Evolutionary conservation across 352 stramenopile species (phyloP).

Genomic region (Pythium coloratum): DNA sequence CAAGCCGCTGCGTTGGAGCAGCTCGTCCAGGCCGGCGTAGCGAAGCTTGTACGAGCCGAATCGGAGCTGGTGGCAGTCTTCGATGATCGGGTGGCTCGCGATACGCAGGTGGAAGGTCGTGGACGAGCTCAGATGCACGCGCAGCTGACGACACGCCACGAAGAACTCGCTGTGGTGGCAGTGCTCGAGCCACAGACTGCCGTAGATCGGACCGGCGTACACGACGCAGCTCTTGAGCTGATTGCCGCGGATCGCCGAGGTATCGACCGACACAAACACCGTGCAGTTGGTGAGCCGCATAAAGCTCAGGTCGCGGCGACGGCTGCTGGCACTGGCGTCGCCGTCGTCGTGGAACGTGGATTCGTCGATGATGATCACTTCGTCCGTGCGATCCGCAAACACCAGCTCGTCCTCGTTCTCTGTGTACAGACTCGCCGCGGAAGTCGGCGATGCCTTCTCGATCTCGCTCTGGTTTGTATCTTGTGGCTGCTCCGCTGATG

Average conservation of each 20-base stretch:
- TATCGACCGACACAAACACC: slow-evolving; percentile 66
- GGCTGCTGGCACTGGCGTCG: slow-evolving; percentile 23
- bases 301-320: slow-evolving; percentile 74
- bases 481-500: not conserved
- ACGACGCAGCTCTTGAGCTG: slow-evolving; percentile 69
- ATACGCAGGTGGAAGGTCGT: slow-evolving; percentile 85
- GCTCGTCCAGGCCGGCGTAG: slow-evolving; percentile 60
- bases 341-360: slow-evolving; percentile 41
- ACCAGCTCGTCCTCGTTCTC: slow-evolving; percentile 55
- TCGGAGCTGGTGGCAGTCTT: slow-evolving; percentile 81
- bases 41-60: slow-evolving; percentile 78
- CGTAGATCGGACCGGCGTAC: slow-evolving; percentile 76
- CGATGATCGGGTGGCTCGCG: slow-evolving; percentile 88
- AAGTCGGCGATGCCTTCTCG: not conserved
- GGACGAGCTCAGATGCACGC: slow-evolving; percentile 70
- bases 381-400: slow-evolving; percentile 51
- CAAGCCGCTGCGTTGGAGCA: slow-evolving; percentile 60
- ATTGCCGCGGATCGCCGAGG: slow-evolving; percentile 72
- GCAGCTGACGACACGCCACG: slow-evolving; percentile 81
- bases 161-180: slow-evolving; percentile 81
- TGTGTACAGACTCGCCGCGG: not conserved
- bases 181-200: slow-evolving; percentile 83
- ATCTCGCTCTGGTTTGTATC: slow-evolving; percentile 19
- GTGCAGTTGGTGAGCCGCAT: slow-evolving; percentile 68
- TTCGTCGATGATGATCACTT: slow-evolving; percentile 70